Percentiles rank a stretch among this genome's conserved stretches.
Conservation (phyloP, 257 asterid species). For the Capsicum baccatum region DNA sequence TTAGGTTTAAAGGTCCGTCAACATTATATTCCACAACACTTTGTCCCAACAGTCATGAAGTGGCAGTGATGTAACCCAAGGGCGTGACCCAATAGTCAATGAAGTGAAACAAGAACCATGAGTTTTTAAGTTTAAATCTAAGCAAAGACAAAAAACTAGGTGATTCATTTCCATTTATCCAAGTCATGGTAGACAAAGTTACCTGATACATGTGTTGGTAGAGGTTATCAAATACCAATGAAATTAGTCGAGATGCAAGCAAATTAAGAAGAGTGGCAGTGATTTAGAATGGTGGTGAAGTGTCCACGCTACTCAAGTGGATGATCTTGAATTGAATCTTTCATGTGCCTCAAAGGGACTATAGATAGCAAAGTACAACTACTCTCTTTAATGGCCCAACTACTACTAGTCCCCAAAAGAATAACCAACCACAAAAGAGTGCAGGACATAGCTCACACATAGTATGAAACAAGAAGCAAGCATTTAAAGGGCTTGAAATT, state of each 20-base stretch:
- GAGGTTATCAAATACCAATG: background rate
- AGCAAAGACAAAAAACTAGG: background rate
- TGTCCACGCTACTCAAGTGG: background rate
- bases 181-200: background rate
- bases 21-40: background rate
- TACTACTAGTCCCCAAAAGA: conserved; percentile 2
- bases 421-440: conserved; percentile 14
- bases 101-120: background rate
- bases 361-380: conserved; percentile 33
- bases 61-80: conserved; percentile 18
- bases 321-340: background rate
- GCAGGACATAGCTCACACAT: background rate
- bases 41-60: background rate
- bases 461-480: background rate
- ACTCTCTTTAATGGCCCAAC: conserved; percentile 27
- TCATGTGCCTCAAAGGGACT: conserved; percentile 25
- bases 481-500: no score
- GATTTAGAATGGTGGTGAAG: conserved; percentile 28
- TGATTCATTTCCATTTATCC: background rate
- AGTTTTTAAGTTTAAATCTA: background rate
- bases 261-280: background rate
- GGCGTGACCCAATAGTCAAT: background rate
- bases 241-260: background rate
- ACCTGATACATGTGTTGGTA: background rate
- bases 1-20: background rate